Base-by-base conservation (phyloP, 1,139 yeast species). In the Sugiyamaella novakii region DNA sequence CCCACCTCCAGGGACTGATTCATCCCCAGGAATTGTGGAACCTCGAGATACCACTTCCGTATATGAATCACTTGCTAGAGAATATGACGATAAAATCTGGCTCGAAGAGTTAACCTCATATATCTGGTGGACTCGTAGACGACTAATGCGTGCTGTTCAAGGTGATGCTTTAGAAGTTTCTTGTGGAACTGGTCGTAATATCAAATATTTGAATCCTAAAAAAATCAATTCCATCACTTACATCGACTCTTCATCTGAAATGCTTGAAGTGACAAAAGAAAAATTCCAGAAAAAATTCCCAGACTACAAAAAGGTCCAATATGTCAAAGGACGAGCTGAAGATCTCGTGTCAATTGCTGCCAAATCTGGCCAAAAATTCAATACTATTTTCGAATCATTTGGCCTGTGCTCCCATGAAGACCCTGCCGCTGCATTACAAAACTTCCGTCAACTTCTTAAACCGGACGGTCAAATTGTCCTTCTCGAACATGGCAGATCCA, bases 341-440 rank as follows among this genome's bases (percentile, higher is more conserved):
- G 91, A 87, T 54, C 73, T 92, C 59, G 75, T 79, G 1, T 70
- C 77, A 6, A 66, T 88, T 47, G 81, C 91, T 0, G 54, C 60
- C 5, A 61, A 64, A 29, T 64, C 69, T 15, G 68, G 67, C 18
- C 71, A 66, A 56, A 82, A 82, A 62, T 92, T 91, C 64, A 98
- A 94, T 64, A 91, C 97, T 1, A 83, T 94, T 35, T 78, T 87
- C 44, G 98, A 92, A 67, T 87, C 97, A 0, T 92, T 92, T 70
- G 98, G 98, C 0, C 73, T 92, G 43, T 92, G 98, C 69, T 91
- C 98, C 0, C 97, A 92, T 61, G 85, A 91, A 60, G 95, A 94
- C 63, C 98, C 98, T 0, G 89, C 86, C 0, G 73, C 72, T 49
- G 95, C 96, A 0, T 72, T 92, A 59, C 71, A 81, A 55, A 88